Percentiles rank a stretch among this genome's conserved stretches.
phyloP scores from a whole-genome alignment of 2,329 filamentous ascomycete genomes.

The Nemania bipapillata region DNA sequence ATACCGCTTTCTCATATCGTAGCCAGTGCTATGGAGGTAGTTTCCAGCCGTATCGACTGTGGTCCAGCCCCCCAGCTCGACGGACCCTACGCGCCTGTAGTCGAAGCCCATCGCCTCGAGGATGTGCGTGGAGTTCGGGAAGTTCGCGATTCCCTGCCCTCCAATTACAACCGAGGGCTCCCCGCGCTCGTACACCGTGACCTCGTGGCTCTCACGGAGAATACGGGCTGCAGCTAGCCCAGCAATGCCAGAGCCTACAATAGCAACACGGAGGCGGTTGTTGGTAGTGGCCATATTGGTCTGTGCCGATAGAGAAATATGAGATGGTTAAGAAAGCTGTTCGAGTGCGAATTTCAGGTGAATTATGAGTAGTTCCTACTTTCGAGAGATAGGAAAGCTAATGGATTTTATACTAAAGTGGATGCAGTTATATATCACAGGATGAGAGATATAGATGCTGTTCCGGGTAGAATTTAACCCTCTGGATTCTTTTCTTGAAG shows the following conservation, averaged over 20 bases:
- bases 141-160: conserved; percentile 42
- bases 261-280: conserved; percentile 37
- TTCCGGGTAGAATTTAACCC: not conserved
- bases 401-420: conserved; percentile 2
- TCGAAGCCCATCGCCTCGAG: conserved; percentile 41
- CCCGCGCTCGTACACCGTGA: conserved; percentile 45
- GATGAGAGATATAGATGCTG: not conserved
- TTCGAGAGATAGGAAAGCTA: not conserved
- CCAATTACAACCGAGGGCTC: conserved; percentile 39
- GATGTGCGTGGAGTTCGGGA: conserved; percentile 43
- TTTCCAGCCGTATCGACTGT: conserved; percentile 40
- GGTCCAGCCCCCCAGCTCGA: conserved; percentile 35
- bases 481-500: not conserved
- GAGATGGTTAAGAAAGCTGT: not conserved
- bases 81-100: conserved; percentile 38
- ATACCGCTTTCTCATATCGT: conserved; percentile 39
- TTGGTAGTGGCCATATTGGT: conserved; percentile 17
- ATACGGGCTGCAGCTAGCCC: conserved; percentile 44
- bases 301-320: not conserved
- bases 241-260: conserved; percentile 44
- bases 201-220: conserved; percentile 41
- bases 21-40: conserved; percentile 33
- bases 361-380: not conserved
- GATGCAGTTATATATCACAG: not conserved
- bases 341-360: not conserved